These are phyloP conservation scores for Clavaria fumosa DNA, from an alignment of 768 basidiomycete genomes.

Conservation along the genomic window DNA sequence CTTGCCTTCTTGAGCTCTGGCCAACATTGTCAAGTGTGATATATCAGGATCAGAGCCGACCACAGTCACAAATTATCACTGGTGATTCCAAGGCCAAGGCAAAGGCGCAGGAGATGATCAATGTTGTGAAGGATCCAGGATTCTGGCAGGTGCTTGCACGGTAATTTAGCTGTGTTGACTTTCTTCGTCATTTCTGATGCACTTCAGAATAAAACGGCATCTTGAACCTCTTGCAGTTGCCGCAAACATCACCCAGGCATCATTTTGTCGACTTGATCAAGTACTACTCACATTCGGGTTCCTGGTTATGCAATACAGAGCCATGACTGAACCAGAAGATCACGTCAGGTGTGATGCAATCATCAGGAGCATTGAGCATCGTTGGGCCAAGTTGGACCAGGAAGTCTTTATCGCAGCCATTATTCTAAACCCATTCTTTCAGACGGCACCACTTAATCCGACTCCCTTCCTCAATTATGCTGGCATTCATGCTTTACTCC, in stretches of 20 bases:
- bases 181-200: conserved; percentile 2
- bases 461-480: conserved; percentile 8
- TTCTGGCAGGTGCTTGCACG: conserved; percentile 19
- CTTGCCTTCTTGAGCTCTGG: conserved; percentile 14
- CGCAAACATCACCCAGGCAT: too few species aligned
- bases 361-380: conserved; percentile 12
- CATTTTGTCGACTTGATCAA: conserved; percentile 11
- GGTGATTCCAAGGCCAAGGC: conserved; percentile 6
- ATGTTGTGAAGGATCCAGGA: conserved; percentile 14
- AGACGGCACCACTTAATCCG: conserved; percentile 9
- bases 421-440: conserved; percentile 16
- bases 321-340: neutral
- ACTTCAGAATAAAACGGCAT: conserved; percentile 10
- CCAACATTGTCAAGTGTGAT: conserved; percentile 10
- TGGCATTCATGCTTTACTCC: conserved; percentile 7
- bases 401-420: too few species aligned
- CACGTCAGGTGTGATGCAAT: conserved; percentile 5
- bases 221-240: conserved; percentile 13
- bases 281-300: conserved; percentile 6
- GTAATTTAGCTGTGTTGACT: neutral
- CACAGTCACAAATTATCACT: conserved; percentile 8
- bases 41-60: conserved; percentile 5
- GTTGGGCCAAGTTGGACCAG: conserved; percentile 19
- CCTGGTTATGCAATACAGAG: conserved; percentile 1
- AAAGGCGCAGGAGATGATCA: conserved; percentile 16